Evolutionary conservation across 768 basidiomycete genomes (phyloP), one percentile per base, ranked within the genome.

Genomic region (Lentinus tigrinus): DNA sequence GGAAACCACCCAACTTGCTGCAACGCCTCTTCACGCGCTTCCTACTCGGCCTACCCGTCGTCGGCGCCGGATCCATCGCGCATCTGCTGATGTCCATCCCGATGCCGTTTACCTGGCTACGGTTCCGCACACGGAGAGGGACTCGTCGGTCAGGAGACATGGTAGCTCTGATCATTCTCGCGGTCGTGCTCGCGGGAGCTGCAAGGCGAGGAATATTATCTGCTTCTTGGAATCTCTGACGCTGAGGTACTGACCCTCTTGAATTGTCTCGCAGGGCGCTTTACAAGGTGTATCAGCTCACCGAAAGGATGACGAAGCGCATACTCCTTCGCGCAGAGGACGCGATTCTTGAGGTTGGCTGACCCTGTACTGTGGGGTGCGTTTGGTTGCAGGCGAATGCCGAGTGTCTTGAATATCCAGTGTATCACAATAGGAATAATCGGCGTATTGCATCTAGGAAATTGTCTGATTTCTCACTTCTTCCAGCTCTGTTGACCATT

Each of bases 61-160:
- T 93, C 13, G 90, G 91, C 10, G 89, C 88, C 39, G 84, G 84
- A 19, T 91, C 88, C 16, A 70, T 93, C 42, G 80, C 91, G 17
- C 88, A 89, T 52, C 82, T 90, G 81, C 71, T 93, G 16, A 85
- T 65, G 11, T 82, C 88, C 3, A 68, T 85, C 7, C 87, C 85
- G 23, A 70, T 87, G 55, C 89, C 89, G 14, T 69, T 91, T 39
- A 87, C 89, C 50, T 85, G 85, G 79, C 63, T 91, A 42, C 81
- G 88, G 23, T 85, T 84, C 64, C 75, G 88, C 59, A 82, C 81
- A 3, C 75, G 81, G 49, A 78, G 79, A 49, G 74, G 83, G 65
- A 78, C 85, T 57, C 80, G 81, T 39, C 80, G 78, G 50, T 77
- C 82, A 24, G 78, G 82, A 52, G 89, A 91, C 65, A 63, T 89